These are phyloP conservation scores for Trichoderma guizhouense DNA, from an alignment of 2,329 filamentous ascomycete genomes.

Conservation along the genomic window DNA sequence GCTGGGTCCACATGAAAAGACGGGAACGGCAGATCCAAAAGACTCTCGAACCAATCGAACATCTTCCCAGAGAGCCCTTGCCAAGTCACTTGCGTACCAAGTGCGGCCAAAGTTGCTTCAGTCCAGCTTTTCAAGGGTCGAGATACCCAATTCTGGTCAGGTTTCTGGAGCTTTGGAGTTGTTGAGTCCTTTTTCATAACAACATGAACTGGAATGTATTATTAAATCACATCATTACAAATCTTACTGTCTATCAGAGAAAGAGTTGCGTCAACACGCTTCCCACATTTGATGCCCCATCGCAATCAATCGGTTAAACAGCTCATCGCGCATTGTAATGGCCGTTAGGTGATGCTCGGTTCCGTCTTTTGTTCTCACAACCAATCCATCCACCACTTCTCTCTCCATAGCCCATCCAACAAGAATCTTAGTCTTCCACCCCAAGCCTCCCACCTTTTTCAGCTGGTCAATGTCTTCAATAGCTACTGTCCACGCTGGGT, in stretches of 20 bases:
- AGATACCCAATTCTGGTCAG: background rate
- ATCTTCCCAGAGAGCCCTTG: background rate
- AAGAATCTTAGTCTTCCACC: conserved; percentile 81
- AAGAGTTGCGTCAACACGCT: conserved; percentile 32
- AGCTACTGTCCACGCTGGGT: conserved; percentile 66
- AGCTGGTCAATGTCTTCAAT: conserved; percentile 69
- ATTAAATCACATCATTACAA: background rate
- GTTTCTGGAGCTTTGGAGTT: background rate
- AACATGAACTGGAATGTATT: background rate
- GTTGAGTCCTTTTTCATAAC: background rate
- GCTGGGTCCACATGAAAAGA: background rate
- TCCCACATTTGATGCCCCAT: conserved; percentile 85
- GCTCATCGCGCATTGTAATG: conserved; percentile 66
- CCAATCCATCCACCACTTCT: conserved; percentile 72
- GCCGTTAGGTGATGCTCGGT: conserved; percentile 64
- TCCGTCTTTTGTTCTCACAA: conserved; percentile 59
- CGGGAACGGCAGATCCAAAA: background rate
- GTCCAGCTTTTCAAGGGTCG: background rate
- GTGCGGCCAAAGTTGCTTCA: conserved; percentile 8
- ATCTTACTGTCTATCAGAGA: background rate
- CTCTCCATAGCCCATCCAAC: conserved; percentile 74
- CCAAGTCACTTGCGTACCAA: background rate
- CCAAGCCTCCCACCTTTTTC: conserved; percentile 75
- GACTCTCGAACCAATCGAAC: background rate
- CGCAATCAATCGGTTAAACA: conserved; percentile 75